Percentiles rank a stretch among this genome's conserved stretches.
phyloP scores from a whole-genome alignment of 192 early-diverging fungal genomes.

The Diversispora epigaea region DNA sequence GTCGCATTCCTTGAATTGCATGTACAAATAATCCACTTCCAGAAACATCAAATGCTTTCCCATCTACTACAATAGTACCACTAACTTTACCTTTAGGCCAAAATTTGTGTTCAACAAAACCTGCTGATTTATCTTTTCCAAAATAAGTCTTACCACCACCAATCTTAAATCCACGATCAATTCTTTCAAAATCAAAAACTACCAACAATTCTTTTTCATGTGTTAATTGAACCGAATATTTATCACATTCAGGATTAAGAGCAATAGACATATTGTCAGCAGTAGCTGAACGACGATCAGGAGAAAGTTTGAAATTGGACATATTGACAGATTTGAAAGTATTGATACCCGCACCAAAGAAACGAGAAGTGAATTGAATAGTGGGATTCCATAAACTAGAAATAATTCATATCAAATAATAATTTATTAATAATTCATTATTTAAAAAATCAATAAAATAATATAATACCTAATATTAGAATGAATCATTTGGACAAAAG shows the following conservation, averaged over 20 bases:
- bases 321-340: conserved; percentile 72
- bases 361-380: conserved; percentile 73
- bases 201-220: conserved; percentile 64
- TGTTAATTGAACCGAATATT: conserved; percentile 55
- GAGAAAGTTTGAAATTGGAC: conserved; percentile 69
- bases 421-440: background rate
- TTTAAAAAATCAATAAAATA: background rate
- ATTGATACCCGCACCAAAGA: conserved; percentile 71
- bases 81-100: conserved; percentile 74
- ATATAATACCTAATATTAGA: conserved; percentile 70
- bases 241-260: conserved; percentile 43
- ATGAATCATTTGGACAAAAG: conserved; percentile 90
- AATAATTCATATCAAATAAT: background rate
- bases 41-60: conserved; percentile 62
- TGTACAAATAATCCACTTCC: conserved; percentile 80
- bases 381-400: conserved; percentile 50
- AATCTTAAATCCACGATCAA: conserved; percentile 75
- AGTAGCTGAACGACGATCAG: conserved; percentile 70
- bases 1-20: conserved; percentile 83
- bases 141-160: conserved; percentile 80
- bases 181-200: conserved; percentile 66
- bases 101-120: conserved; percentile 78
- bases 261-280: conserved; percentile 76
- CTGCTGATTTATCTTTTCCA: conserved; percentile 52
- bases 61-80: conserved; percentile 73